These are phyloP conservation scores for Cyberlindnera xishuangbannaensis DNA, from an alignment of 805 yeast genomes.

Conservation along the genomic window DNA sequence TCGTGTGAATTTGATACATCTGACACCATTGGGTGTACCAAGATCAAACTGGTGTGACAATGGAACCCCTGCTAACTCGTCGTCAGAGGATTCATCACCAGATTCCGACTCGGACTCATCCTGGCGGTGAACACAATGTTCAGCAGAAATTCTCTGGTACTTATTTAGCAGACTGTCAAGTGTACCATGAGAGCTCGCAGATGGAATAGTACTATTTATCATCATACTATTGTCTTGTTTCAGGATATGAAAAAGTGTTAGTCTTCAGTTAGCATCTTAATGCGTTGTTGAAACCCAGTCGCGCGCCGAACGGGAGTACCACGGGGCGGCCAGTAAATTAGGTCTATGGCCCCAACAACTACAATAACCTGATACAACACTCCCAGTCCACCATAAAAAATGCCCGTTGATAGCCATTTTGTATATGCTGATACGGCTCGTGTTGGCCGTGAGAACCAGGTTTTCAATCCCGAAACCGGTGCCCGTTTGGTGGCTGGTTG, in stretches of 20 bases:
- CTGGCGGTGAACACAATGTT: no score
- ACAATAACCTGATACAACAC: background rate
- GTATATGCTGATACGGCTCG: conserved; percentile 13
- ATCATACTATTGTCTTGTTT: no score
- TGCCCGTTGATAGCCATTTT: no score
- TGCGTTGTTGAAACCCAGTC: no score
- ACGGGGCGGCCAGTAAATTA: background rate
- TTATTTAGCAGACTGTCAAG: no score
- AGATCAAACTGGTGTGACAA: conserved; percentile 28
- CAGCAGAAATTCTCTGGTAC: no score
- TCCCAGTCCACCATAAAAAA: background rate
- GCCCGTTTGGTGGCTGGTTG: conserved; percentile 94
- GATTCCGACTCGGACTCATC: background rate
- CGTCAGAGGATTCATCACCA: conserved; percentile 17
- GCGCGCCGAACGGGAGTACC: background rate
- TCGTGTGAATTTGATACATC: conserved; percentile 20
- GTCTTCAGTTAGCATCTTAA: no score
- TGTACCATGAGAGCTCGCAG: no score
- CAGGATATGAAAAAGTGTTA: no score
- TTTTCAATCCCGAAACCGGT: conserved; percentile 52
- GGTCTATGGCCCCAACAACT: background rate
- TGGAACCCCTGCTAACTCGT: conserved; percentile 29
- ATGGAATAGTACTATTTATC: no score
- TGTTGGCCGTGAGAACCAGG: conserved; percentile 25
- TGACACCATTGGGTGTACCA: conserved; percentile 21